Evolutionary conservation across 1,284 basidiomycete species (phyloP), one percentile per base, ranked within the genome.

Genomic region (Dichomitus squalens): DNA sequence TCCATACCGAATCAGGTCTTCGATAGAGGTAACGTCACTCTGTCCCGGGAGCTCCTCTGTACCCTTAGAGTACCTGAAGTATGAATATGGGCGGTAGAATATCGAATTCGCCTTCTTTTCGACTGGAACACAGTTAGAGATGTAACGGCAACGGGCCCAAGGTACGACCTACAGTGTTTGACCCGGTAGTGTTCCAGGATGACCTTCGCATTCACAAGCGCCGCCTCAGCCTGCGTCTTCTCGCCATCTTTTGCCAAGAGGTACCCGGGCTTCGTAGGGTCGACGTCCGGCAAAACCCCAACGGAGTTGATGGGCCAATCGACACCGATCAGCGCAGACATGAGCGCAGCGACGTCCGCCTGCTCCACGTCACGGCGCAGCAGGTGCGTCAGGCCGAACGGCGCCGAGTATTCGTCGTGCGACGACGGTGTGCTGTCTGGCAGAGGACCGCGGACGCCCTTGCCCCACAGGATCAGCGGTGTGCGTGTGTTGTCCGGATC

Each of bases 401-500:
- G 77, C 27, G 66, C 67, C 1, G 90, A 92, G 65, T 88, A 92
- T 0, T 78, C 74, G 63, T 92, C 88, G 50, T 90, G 88, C 0
- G 88, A 85, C 2, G 83, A 81, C 5, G 79, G 78, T 0, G 57
- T 65, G 0, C 74, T 73, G 61, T 88, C 83, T 4, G 80, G 79
- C 0, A 88, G 61, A 23, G 90, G 89, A 0, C 83, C 80, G 9
- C 90, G 83, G 41, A 92, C 73, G 5, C 93, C 93, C 36, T 85
- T 79, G 0, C 93, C 93, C 93, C 93, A 95, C 0, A 82, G 85
- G n/a, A 95, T 79, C 16, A 95, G 77, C 16, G 93, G 93, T 0
- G 93, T 95, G 21, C 91, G 84, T 5, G 93, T 95, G 64, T 90
- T 94, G 70, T 95, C 92, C 0, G 92, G 93, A 64, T 95, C 90